These are phyloP conservation scores for Plenodomus tracheiphilus DNA, from an alignment of 2,329 filamentous ascomycete genomes.

Conservation along the genomic window DNA sequence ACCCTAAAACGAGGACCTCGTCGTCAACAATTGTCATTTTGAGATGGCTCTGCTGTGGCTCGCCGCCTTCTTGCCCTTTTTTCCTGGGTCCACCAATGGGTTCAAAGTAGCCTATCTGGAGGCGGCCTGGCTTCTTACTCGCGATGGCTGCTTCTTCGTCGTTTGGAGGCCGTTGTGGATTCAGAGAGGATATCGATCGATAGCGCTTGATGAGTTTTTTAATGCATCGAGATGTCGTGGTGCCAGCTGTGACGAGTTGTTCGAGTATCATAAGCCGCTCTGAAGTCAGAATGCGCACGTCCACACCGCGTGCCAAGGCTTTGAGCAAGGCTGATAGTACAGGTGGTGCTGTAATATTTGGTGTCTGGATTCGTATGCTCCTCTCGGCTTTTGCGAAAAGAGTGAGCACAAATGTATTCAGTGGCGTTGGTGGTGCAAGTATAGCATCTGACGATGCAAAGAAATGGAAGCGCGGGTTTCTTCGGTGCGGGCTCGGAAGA, in stretches of 20 bases:
- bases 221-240: conserved; percentile 69
- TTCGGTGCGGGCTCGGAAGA: conserved; percentile 74
- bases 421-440: conserved; percentile 67
- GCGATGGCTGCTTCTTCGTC: conserved; percentile 38
- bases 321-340: conserved; percentile 64
- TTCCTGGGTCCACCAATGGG: conserved; percentile 28
- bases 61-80: conserved; percentile 40
- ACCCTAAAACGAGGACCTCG: conserved; percentile 70
- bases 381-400: conserved; percentile 62
- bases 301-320: conserved; percentile 67
- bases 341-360: conserved; percentile 72
- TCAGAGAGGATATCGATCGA: conserved; percentile 31
- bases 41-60: conserved; percentile 74
- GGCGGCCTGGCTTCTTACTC: conserved; percentile 45
- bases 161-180: conserved; percentile 6
- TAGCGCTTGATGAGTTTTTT: conserved; percentile 62
- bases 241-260: conserved; percentile 78
- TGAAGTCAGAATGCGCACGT: conserved; percentile 70
- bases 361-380: conserved; percentile 72
- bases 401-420: conserved; percentile 67
- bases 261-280: conserved; percentile 75
- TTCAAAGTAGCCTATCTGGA: conserved; percentile 64
- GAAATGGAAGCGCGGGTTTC: conserved; percentile 65
- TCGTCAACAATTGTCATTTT: conserved; percentile 77
- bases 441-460: conserved; percentile 39